A percentile compares a stretch with the other conserved stretches of the same genome.
Conservation (phyloP, 73 alveolate genomes). For the Durusdinium trenchii region DNA sequence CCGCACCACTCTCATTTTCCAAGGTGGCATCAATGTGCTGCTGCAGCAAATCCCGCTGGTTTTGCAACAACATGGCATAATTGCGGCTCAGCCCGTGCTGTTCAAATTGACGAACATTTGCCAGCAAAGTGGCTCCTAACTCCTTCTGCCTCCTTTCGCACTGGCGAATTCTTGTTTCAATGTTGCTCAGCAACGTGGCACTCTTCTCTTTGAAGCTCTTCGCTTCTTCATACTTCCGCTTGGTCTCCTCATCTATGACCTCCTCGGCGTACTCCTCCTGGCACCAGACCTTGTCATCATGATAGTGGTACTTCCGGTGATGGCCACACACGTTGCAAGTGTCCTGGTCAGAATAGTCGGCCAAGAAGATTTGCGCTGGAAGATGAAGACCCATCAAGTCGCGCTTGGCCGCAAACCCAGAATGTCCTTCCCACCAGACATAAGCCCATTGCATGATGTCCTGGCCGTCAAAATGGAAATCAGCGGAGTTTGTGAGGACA, state of each 20-base stretch:
- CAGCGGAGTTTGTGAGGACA: not conserved
- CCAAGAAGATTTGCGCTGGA: not conserved
- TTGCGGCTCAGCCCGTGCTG: slow-evolving; percentile 37
- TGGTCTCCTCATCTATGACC: slow-evolving; percentile 38
- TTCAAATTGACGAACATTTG: slow-evolving; percentile 12
- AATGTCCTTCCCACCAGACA: not conserved
- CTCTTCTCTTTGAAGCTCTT: not conserved
- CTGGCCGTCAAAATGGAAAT: not conserved
- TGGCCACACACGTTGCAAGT: slow-evolving; percentile 55
- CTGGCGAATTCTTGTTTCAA: not conserved
- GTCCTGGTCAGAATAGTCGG: slow-evolving; percentile 35
- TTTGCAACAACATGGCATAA: slow-evolving; percentile 29
- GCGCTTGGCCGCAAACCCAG: not conserved
- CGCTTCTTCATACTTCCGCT: slow-evolving; percentile 8
- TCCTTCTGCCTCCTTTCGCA: not conserved
- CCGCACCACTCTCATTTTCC: slow-evolving; percentile 22
- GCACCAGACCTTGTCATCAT: slow-evolving; percentile 31
- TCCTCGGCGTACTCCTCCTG: slow-evolving; percentile 42
- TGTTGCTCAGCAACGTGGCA: not conserved
- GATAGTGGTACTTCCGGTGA: slow-evolving; percentile 28
- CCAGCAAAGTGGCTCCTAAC: not conserved
- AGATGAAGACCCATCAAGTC: not conserved
- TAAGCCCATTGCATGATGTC: not conserved
- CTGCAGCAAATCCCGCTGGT: slow-evolving; percentile 32
- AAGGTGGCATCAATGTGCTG: slow-evolving; percentile 56